Base-by-base conservation (phyloP, 768 basidiomycete genomes). In the Cystoderma amianthinum region DNA sequence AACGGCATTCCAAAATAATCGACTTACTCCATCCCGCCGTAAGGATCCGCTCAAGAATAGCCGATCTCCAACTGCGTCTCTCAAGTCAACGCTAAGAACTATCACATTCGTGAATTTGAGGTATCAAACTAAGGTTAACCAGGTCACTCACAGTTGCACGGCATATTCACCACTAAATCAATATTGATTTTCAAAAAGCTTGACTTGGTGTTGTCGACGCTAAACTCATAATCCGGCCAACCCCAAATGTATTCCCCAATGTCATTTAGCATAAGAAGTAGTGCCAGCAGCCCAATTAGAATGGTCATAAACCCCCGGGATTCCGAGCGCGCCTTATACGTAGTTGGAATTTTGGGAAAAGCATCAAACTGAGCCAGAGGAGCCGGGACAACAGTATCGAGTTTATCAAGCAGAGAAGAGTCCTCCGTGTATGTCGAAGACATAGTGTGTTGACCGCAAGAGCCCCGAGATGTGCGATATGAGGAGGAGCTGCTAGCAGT, bases 1-100 rank as follows among this genome's bases (percentile, higher is more conserved):
- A 19, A 10, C 1, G 20, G 17, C 7, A 9, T 9, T 17, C 12
- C 20, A 32, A 2, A 30, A 37, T 36, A 16, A 15, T 23, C 41
- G 17, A 67, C 76, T 45, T 55, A 89, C 87, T 28, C 93, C 91
- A 52, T 99, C 94, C 41, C 91, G 79, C 43, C 71, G 78, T 55
- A 97, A 79, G 18, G 78, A 80, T 45, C 67, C 65, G 52, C 79
- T 92, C 44, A 98, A 73, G 57, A 83, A 86, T 22, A 99, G 55
- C 32, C 95, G 71, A 58, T 99, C 95, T 2, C 95, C 95, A n/a
- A 96, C 74, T 0, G 86, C 87, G 58, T 99, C 95, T 44, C 93
- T 71, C 46, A 99, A 58, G 57, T 98, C 95, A 18, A 97, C 85
- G 37, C 78, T 82, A 38, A 98, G 66, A 56, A 73, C 94, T 97